Evolutionary conservation across 1,284 basidiomycete genomes (phyloP).

Genomic region (Thecaphora thlaspeos): DNA sequence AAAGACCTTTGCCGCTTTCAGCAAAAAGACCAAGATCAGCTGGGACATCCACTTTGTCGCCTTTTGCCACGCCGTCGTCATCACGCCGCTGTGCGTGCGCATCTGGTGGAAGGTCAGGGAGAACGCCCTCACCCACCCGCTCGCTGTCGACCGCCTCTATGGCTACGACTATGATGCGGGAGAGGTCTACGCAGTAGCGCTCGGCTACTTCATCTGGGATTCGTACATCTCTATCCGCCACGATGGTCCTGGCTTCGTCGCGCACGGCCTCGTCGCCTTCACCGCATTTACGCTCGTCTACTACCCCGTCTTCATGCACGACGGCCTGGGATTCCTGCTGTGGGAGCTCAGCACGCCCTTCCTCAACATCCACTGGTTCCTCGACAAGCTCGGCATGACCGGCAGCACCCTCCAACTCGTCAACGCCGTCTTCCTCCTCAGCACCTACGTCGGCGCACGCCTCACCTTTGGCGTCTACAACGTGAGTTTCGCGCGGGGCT

Average conservation of each 20-base stretch:
- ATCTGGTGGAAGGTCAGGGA: conserved; percentile 40
- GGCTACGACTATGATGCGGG: conserved; percentile 50
- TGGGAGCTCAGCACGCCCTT: conserved; percentile 58
- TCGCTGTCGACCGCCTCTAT: conserved; percentile 44
- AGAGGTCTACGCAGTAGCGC: conserved; percentile 48
- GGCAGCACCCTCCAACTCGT: conserved; percentile 55
- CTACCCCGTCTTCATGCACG: conserved; percentile 58
- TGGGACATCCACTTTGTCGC: conserved; percentile 59
- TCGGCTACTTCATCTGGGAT: conserved; percentile 57
- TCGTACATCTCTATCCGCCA: conserved; percentile 50
- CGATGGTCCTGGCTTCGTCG: conserved; percentile 58
- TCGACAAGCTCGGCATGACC: conserved; percentile 58
- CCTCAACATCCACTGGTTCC: conserved; percentile 60
- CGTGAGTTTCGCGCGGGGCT: conserved; percentile 25
- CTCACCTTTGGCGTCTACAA: conserved; percentile 57
- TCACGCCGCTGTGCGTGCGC: conserved; percentile 40
- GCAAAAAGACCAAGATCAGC: conserved; percentile 42
- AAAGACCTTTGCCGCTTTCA: conserved; percentile 47
- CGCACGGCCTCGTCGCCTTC: conserved; percentile 56
- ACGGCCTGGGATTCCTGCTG: conserved; percentile 57
- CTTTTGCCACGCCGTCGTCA: conserved; percentile 42
- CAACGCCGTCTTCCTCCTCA: conserved; percentile 55
- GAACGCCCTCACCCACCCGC: conserved; percentile 28
- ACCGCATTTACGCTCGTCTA: conserved; percentile 53
- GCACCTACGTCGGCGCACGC: conserved; percentile 54